A percentile compares a stretch with the other conserved stretches of the same genome.
Conservation (phyloP, 371 early-diverging fungal species). For the Zychaea mexicana region DNA sequence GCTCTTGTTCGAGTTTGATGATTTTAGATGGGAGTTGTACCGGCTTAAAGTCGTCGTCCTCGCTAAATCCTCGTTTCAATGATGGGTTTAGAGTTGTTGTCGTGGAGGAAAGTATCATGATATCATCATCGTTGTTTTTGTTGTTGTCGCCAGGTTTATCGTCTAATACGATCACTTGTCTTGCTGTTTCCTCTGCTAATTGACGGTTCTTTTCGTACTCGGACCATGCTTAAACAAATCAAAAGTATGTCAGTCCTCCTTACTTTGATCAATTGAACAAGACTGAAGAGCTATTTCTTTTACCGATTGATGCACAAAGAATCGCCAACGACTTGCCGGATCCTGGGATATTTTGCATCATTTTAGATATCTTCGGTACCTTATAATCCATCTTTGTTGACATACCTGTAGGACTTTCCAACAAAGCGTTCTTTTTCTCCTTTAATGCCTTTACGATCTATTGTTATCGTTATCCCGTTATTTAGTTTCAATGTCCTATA, state of each 20-base stretch:
- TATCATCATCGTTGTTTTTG: no score
- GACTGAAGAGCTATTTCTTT: neutral
- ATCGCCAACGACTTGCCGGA: conserved; percentile 63
- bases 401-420: conserved; percentile 65
- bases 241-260: neutral
- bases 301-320: conserved; percentile 55
- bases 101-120: no score
- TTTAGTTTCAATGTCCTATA: neutral
- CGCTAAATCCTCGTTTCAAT: neutral
- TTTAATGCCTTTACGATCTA: conserved; percentile 58
- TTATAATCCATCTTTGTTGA: no score
- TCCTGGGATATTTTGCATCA: conserved; percentile 23
- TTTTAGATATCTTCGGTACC: neutral
- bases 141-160: neutral
- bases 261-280: neutral
- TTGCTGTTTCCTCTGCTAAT: neutral
- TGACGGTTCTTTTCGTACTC: conserved; percentile 19
- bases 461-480: no score
- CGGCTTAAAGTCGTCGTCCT: conserved; percentile 33
- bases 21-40: conserved; percentile 14
- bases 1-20: conserved; percentile 1
- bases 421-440: conserved; percentile 48
- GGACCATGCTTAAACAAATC: conserved; percentile 23
- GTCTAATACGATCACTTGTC: neutral
- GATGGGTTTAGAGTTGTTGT: no score